Percentiles rank a stretch among this genome's conserved stretches.
These are phyloP conservation scores for Trypanosoma cruzi DNA, from an alignment of 208 protist genomes.

Conservation along the genomic window DNA sequence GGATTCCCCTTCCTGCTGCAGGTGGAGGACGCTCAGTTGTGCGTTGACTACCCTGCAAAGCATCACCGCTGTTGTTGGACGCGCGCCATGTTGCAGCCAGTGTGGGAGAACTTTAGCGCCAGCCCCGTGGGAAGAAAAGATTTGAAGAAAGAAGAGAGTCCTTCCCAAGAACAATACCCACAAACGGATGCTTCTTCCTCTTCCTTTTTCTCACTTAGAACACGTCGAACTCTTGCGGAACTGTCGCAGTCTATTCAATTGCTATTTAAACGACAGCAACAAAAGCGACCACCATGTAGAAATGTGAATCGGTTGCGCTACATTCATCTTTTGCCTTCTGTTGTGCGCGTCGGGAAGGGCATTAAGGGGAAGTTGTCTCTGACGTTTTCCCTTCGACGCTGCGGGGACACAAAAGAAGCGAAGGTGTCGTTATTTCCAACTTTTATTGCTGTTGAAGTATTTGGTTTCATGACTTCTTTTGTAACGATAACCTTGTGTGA, in stretches of 20 bases:
- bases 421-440: slow-evolving; percentile 28
- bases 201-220: neutral
- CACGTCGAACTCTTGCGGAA: slow-evolving; percentile 3
- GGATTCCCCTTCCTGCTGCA: slow-evolving; percentile 27
- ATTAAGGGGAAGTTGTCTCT: slow-evolving; percentile 12
- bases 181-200: neutral
- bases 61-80: slow-evolving; percentile 70
- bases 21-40: slow-evolving; percentile 13
- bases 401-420: neutral
- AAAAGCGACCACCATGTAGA: slow-evolving; percentile 21
- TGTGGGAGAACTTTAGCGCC: slow-evolving; percentile 20
- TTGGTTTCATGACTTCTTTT: slow-evolving; percentile 21
- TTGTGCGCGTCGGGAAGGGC: slow-evolving; percentile 37
- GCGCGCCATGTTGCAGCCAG: slow-evolving; percentile 45
- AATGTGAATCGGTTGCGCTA: slow-evolving; percentile 38
- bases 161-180: neutral
- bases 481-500: slow-evolving; percentile 9
- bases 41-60: slow-evolving; percentile 20
- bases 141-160: neutral
- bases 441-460: slow-evolving; percentile 33
- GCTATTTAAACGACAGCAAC: slow-evolving; percentile 23
- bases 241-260: slow-evolving; percentile 4
- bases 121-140: neutral
- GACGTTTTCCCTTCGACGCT: slow-evolving; percentile 29
- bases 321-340: slow-evolving; percentile 34